Percentiles rank a stretch among this genome's conserved stretches.
phyloP scores from a whole-genome alignment of 768 basidiomycete genomes.

The Suillus brevipes region DNA sequence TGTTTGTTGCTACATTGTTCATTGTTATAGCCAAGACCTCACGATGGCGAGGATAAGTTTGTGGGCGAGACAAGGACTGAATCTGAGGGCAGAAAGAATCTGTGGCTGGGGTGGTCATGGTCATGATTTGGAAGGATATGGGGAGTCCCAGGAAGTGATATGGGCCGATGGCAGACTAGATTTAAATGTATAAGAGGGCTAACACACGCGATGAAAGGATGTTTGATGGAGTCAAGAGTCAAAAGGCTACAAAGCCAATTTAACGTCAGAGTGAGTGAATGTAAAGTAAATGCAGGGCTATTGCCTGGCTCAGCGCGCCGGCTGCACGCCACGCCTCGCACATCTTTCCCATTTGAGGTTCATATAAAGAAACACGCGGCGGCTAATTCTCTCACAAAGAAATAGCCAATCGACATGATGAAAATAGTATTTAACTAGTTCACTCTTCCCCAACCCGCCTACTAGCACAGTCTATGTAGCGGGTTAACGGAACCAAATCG shows the following conservation, averaged over 20 bases:
- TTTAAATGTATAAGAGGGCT: background rate
- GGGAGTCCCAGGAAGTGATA: background rate
- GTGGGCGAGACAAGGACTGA: background rate
- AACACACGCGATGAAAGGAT: constrained; percentile 5
- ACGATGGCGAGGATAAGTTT: background rate
- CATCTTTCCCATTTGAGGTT: constrained; percentile 5
- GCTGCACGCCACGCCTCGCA: constrained; percentile 7
- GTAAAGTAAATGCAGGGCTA: constrained; percentile 5
- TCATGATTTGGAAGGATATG: background rate
- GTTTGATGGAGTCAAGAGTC: background rate
- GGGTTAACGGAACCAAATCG: background rate
- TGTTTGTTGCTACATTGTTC: constrained; percentile 6
- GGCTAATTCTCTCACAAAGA: constrained; percentile 7
- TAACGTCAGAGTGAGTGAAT: background rate
- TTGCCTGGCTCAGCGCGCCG: constrained; percentile 5
- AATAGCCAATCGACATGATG: background rate
- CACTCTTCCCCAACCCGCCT: too few species aligned
- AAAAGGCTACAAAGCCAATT: background rate
- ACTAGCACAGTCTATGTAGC: too few species aligned
- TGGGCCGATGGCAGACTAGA: background rate
- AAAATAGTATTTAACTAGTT: too few species aligned
- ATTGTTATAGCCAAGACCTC: constrained; percentile 5
- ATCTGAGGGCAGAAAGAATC: background rate
- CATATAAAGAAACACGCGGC: constrained; percentile 3
- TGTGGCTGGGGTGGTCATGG: background rate